Conservation (phyloP, 805 yeast species). For the Hanseniaspora lachancei region DNA sequence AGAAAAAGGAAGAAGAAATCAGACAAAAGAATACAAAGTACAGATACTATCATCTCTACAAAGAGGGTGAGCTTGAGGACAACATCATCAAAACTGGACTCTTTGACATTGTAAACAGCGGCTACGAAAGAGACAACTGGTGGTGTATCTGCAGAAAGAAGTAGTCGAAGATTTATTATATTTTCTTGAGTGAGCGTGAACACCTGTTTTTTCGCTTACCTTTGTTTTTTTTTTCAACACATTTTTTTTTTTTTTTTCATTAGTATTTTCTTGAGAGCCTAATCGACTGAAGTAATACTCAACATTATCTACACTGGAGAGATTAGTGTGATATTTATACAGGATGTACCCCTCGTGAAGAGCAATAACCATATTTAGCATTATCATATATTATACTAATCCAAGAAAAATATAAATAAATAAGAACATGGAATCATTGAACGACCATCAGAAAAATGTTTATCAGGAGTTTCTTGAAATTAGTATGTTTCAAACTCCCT, state of each 20-base stretch:
- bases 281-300: too few relatives aligned
- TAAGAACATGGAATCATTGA: neutral
- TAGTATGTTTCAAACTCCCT: neutral
- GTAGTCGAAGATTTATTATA: slow-evolving; percentile 5
- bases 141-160: slow-evolving; percentile 45
- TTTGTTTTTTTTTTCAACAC: too few relatives aligned
- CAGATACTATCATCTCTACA: slow-evolving; percentile 80
- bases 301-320: neutral
- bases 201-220: too few relatives aligned
- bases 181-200: too few relatives aligned
- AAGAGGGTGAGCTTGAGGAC: slow-evolving; percentile 64
- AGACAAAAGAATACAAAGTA: slow-evolving; percentile 43
- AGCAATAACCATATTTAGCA: too few relatives aligned
- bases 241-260: too few relatives aligned
- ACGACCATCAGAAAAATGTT: neutral
- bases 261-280: too few relatives aligned
- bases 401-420: neutral
- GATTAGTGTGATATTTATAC: neutral
- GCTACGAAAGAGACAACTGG: slow-evolving; percentile 94
- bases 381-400: too few relatives aligned
- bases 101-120: slow-evolving; percentile 49
- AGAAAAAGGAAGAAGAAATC: slow-evolving; percentile 18
- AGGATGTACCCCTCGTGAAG: too few relatives aligned
- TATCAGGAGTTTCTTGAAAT: slow-evolving; percentile 5
- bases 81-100: slow-evolving; percentile 58